Conservation (phyloP, 2,329 filamentous ascomycete species). For the Camptophora hylomeconis region DNA sequence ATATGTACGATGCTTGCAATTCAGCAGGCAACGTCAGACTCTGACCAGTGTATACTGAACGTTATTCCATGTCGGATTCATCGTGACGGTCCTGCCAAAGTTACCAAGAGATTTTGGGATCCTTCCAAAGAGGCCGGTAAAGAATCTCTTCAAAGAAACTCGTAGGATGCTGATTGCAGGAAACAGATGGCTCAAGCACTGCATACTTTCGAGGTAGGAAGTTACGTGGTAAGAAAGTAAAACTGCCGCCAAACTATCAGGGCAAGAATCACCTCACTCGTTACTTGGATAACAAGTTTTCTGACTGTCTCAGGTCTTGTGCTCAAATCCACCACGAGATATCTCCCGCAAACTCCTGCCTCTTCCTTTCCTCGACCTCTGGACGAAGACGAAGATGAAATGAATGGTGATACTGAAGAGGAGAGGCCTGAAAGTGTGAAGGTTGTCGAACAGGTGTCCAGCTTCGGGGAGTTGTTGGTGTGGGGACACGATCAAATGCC, state of each 20-base stretch:
- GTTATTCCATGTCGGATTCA: conserved; percentile 70
- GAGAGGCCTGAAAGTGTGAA: conserved; percentile 38
- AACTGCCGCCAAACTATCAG: conserved; percentile 58
- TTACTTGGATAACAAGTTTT: background rate
- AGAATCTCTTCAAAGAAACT: too few species aligned
- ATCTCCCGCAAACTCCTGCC: conserved; percentile 4
- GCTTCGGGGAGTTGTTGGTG: conserved; percentile 64
- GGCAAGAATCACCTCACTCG: too few species aligned
- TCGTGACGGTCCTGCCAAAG: conserved; percentile 59
- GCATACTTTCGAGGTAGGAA: conserved; percentile 71
- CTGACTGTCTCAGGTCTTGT: conserved; percentile 38
- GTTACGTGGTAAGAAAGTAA: conserved; percentile 53
- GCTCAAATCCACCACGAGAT: conserved; percentile 30
- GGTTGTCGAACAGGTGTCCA: conserved; percentile 47
- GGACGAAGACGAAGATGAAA: conserved; percentile 24
- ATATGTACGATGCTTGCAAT: conserved; percentile 34
- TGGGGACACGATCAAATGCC: conserved; percentile 68
- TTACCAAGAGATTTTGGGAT: conserved; percentile 56
- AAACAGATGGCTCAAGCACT: conserved; percentile 41
- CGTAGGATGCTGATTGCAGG: too few species aligned
- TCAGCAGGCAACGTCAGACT: conserved; percentile 13
- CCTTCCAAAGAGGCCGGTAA: conserved; percentile 37
- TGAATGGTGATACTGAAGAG: conserved; percentile 33
- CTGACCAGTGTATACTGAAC: conserved; percentile 30
- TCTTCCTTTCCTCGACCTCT: too few species aligned